Evolutionary conservation across 306 rosid genomes (phyloP).

Genomic region (Cucurbita moschata): DNA sequence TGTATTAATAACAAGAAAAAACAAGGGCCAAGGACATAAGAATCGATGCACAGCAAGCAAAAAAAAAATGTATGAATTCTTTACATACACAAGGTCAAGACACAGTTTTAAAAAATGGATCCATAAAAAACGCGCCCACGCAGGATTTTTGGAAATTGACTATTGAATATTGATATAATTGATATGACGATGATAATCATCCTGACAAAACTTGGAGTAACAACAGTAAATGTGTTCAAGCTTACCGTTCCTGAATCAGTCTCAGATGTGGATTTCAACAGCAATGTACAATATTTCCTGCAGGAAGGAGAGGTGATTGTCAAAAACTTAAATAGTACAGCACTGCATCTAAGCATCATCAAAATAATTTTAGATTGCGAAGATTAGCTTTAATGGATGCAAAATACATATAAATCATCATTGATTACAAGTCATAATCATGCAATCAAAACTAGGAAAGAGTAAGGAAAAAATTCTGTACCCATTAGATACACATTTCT

Average conservation of each 20-base stretch:
- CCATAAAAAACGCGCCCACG: neutral
- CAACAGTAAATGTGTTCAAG: conserved; percentile 2
- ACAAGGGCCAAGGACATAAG: neutral
- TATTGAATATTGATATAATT: neutral
- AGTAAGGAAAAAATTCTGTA: conserved; percentile 12
- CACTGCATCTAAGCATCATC: neutral
- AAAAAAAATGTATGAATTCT: neutral
- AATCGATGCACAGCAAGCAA: neutral
- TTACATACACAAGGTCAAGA: neutral
- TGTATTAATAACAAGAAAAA: neutral
- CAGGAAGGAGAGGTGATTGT: conserved; percentile 7
- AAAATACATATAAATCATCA: neutral
- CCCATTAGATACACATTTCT: conserved; percentile 82
- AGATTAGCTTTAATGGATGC: neutral
- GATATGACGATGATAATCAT: neutral
- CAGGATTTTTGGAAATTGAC: neutral
- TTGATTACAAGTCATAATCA: neutral
- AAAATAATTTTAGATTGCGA: neutral
- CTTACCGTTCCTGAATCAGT: conserved; percentile 38
- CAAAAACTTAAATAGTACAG: neutral
- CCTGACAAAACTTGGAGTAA: neutral
- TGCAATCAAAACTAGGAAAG: neutral
- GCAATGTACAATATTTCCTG: conserved; percentile 82
- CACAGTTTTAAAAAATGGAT: neutral
- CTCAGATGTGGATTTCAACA: conserved; percentile 31